A percentile compares a stretch with the other conserved stretches of the same genome.
phyloP scores from a whole-genome alignment of 2,329 filamentous ascomycete genomes.

The Fusarium hostae region DNA sequence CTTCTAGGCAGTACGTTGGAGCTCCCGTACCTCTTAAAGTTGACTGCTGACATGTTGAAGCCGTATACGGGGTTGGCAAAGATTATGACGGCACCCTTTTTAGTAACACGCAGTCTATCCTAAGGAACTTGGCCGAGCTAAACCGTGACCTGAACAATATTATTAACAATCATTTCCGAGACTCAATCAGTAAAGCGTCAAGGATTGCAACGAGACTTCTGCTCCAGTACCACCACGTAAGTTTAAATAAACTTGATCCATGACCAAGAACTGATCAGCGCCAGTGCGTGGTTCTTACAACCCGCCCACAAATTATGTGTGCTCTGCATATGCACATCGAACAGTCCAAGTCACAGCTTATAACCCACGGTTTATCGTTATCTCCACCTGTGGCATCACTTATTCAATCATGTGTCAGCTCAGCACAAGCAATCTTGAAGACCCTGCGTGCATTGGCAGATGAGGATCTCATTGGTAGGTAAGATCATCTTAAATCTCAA shows the following conservation, averaged over 20 bases:
- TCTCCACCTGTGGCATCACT: slow-evolving; percentile 44
- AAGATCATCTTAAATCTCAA: rapidly evolving
- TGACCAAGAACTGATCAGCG: too few relatives aligned
- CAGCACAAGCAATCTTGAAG: slow-evolving; percentile 43
- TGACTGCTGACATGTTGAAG: slow-evolving; percentile 13
- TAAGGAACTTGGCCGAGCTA: slow-evolving; percentile 42
- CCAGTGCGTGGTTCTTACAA: slow-evolving; percentile 48
- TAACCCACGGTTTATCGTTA: slow-evolving; percentile 28
- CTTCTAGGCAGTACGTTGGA: slow-evolving; percentile 36
- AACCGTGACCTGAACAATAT: slow-evolving; percentile 43
- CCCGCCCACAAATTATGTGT: slow-evolving; percentile 48
- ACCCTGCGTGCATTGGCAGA: slow-evolving; percentile 44
- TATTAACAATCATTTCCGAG: slow-evolving; percentile 44
- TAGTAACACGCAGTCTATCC: slow-evolving; percentile 44
- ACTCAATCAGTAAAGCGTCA: slow-evolving; percentile 46
- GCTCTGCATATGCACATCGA: slow-evolving; percentile 48
- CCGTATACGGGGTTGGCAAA: slow-evolving; percentile 44
- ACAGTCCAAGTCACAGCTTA: slow-evolving; percentile 35
- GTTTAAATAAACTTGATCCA: too few relatives aligned
- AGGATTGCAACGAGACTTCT: slow-evolving; percentile 42
- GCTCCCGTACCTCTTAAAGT: too few relatives aligned
- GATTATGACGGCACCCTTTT: slow-evolving; percentile 45
- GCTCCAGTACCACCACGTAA: slow-evolving; percentile 43
- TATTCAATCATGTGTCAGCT: slow-evolving; percentile 46
- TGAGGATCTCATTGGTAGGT: slow-evolving; percentile 45